Evolutionary conservation across 202 grass and related monocot species (phyloP).

Genomic region (Setaria italica): DNA sequence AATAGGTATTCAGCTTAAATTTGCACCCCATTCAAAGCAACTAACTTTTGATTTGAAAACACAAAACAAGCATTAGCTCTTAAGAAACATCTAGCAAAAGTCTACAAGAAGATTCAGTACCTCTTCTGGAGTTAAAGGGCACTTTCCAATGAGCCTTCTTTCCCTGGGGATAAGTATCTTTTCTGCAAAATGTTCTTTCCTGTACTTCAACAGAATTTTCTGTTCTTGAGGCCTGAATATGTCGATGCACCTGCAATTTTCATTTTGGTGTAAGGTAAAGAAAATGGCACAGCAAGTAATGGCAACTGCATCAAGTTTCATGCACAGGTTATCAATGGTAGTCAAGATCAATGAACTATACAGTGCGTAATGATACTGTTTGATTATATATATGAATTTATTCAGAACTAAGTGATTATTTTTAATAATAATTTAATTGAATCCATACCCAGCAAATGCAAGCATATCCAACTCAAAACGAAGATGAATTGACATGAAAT

Average conservation of each 20-base stretch:
- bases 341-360: constrained; percentile 29
- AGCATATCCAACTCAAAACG: constrained; percentile 99
- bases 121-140: constrained; percentile 99
- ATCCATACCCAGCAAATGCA: not conserved
- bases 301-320: constrained; percentile 29
- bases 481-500: constrained; percentile 98
- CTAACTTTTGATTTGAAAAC: constrained; percentile 2
- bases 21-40: constrained; percentile 22
- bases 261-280: constrained; percentile 28
- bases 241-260: constrained; percentile 72
- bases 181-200: constrained; percentile 70
- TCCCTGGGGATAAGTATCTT: constrained; percentile 78
- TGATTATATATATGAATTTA: too few relatives aligned
- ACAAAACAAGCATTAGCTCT: not conserved
- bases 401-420: too few relatives aligned
- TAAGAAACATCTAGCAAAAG: constrained; percentile 30
- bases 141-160: constrained; percentile 81
- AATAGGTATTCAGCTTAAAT: not conserved
- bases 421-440: too few relatives aligned
- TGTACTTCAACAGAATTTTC: constrained; percentile 84
- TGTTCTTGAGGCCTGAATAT: constrained; percentile 85
- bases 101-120: constrained; percentile 47
- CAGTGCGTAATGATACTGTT: not conserved
- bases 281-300: constrained; percentile 20
- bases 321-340: constrained; percentile 16